Base-by-base conservation (phyloP, 2,329 filamentous ascomycete species). In the Chrysosporium queenslandicum region DNA sequence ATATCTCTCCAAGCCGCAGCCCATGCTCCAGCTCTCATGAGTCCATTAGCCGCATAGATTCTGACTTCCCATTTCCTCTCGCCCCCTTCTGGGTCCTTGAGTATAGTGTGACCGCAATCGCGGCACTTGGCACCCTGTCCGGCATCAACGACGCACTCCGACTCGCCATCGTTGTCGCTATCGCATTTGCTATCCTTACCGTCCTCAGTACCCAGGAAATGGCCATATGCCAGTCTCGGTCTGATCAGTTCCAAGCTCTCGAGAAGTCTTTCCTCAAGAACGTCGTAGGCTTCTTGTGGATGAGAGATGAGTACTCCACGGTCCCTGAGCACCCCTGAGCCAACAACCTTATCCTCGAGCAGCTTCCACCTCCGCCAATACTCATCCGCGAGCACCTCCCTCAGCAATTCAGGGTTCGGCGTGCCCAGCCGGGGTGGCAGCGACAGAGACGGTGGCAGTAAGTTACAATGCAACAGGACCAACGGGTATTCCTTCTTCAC, bases 1-100 rank as follows among this genome's bases (percentile, higher is more conserved):
- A 98, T 98, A 68, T 97, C 91, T 60, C 81, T 86, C 91, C 91
- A 98, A 54, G 87, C 91, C 1, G 90, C 90, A 3, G 81, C 80
- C 92, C 92, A 98, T 0, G 92, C 91, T 0, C 88, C 88, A 4
- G 87, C 83, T 54, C 83, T 81, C 87, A 98, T 94, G 45, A 97
- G 73, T 0, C 92, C 92, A 67, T 97, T 98, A 49, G 89, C 91
- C 0, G 92, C 92, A 63, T 91, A 98, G 1, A 97, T 83, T 64
- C 89, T 92, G 66, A 97, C 75, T 67, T 68, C 75, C 71, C 64
- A 83, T 70, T 70, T 81, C 66, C 58, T 77, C 65, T 66, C 77
- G 62, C 46, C 74, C 65, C 62, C 73, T 56, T 63, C 53, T 7
- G 46, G 40, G 63, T 75, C 52, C 62, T 72, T 51, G 57, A 66